Conservation (phyloP, 371 early-diverging fungal genomes). For the Actinomortierella wolfii region DNA sequence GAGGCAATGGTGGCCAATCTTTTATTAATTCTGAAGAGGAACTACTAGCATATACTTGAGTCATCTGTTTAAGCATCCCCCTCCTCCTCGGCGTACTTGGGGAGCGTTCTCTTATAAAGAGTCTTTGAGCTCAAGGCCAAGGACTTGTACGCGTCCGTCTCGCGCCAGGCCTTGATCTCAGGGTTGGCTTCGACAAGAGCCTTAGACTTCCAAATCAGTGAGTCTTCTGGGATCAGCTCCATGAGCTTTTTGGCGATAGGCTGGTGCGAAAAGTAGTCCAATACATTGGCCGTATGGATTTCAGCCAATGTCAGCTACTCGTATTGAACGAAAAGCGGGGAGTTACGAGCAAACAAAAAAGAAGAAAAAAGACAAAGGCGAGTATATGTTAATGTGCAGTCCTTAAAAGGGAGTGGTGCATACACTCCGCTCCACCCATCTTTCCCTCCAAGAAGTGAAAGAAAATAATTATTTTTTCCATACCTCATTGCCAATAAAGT, state of each 20-base stretch:
- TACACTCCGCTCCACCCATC: too few species aligned
- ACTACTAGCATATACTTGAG: too few species aligned
- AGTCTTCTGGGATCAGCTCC: too few species aligned
- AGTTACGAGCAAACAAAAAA: slow-evolving; percentile 7
- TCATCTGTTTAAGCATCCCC: neutral
- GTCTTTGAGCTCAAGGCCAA: slow-evolving; percentile 5
- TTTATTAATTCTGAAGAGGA: too few species aligned
- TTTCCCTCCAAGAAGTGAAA: too few species aligned
- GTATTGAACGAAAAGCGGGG: too few species aligned
- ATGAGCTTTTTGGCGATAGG: slow-evolving; percentile 16
- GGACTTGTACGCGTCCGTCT: slow-evolving; percentile 11
- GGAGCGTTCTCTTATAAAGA: slow-evolving; percentile 7
- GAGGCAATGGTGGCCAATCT: too few species aligned
- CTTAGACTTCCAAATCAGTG: slow-evolving; percentile 23
- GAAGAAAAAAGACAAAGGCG: neutral
- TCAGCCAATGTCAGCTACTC: too few species aligned
- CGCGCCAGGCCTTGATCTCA: slow-evolving; percentile 20
- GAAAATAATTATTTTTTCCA: too few species aligned
- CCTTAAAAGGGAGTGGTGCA: too few species aligned
- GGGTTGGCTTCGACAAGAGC: slow-evolving; percentile 15
- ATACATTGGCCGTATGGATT: slow-evolving; percentile 26
- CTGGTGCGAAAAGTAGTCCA: slow-evolving; percentile 29
- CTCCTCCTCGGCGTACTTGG: slow-evolving; percentile 7
- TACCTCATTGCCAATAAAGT: too few species aligned
- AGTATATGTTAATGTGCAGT: too few species aligned